Conservation (phyloP, 75 land plant species). For the Larix kaempferi region DNA sequence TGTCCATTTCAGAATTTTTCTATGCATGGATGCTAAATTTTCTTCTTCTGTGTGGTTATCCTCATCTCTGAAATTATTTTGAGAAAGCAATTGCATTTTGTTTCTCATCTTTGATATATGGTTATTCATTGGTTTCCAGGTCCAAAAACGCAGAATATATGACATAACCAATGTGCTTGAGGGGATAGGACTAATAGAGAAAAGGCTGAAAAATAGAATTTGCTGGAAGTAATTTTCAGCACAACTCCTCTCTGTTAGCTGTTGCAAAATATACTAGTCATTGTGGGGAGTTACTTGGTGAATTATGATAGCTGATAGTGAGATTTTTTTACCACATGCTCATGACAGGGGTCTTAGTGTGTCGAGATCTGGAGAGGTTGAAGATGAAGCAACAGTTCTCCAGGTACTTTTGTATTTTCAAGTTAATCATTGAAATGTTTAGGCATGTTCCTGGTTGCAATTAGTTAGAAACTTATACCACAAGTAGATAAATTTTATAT, state of each 20-base stretch:
- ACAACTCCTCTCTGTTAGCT: background rate
- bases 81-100: background rate
- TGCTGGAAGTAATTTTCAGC: conserved; percentile 68
- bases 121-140: conserved; percentile 33
- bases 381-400: conserved; percentile 33
- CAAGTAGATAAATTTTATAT: no score
- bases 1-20: background rate
- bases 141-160: conserved; percentile 86
- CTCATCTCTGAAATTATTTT: conserved; percentile 2
- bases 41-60: background rate
- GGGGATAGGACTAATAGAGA: conserved; percentile 85
- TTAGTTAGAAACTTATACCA: background rate
- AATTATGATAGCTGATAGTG: background rate
- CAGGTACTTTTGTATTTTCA: conserved; percentile 33
- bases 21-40: background rate
- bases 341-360: conserved; percentile 55
- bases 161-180: conserved; percentile 94
- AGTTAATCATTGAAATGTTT: background rate
- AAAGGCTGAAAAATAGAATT: conserved; percentile 72
- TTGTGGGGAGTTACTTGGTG: background rate
- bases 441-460: conserved; percentile 2
- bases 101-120: background rate
- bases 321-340: background rate
- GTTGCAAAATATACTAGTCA: background rate
- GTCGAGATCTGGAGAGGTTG: conserved; percentile 33